Evolutionary conservation across 2,329 filamentous ascomycete genomes (phyloP).

Genomic region (Penicillium psychrosexuale): DNA sequence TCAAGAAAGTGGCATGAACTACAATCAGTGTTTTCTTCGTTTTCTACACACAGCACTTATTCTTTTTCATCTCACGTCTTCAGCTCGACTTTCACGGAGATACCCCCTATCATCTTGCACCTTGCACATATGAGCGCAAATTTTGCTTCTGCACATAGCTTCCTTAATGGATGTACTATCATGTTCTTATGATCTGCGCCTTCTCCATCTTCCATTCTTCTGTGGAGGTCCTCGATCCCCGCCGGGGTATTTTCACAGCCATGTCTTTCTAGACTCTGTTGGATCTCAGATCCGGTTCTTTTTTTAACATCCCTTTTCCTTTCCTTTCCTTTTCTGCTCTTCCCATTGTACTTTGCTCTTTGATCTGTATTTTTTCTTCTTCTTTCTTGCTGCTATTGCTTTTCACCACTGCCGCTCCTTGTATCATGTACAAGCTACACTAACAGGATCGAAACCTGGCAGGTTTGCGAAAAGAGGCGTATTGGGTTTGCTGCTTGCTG

Average conservation of each 20-base stretch:
- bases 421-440: constrained; percentile 16
- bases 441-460: constrained; percentile 1
- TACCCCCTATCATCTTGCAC: constrained; percentile 14
- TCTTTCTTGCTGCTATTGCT: background rate
- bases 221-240: background rate
- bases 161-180: constrained; percentile 31
- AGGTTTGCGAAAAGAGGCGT: constrained; percentile 18
- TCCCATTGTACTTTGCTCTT: background rate
- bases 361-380: background rate
- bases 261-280: constrained; percentile 21
- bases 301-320: constrained; percentile 1
- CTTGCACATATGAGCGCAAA: constrained; percentile 21
- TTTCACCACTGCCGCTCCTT: constrained; percentile 9
- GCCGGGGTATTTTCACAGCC: constrained; percentile 2
- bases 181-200: constrained; percentile 20
- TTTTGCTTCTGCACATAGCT: constrained; percentile 31
- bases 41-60: constrained; percentile 5
- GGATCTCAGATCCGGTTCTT: constrained; percentile 8
- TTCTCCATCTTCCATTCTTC: constrained; percentile 13
- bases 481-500: background rate
- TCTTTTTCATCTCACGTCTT: constrained; percentile 13
- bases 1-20: constrained; percentile 20
- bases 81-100: constrained; percentile 15
- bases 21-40: background rate
- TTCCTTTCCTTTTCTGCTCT: background rate